Evolutionary conservation across 495 filamentous ascomycete genomes (phyloP), one percentile per base, ranked within the genome.

Genomic region (Parathielavia appendiculata): DNA sequence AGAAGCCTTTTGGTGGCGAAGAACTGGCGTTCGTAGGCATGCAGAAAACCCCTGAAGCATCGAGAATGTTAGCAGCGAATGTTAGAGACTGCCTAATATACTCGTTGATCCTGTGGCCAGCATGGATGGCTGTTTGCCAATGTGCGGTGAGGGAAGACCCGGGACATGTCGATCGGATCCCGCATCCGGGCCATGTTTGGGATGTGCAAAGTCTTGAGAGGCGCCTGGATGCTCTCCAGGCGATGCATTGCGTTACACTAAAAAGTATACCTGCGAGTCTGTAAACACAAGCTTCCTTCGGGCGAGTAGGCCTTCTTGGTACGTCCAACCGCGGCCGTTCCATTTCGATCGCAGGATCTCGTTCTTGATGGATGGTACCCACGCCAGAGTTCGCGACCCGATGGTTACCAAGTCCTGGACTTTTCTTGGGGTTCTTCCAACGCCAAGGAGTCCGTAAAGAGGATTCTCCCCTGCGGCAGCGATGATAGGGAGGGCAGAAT

Each of bases 291-390:
- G 40, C 20, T 40, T 30, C 8, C 73, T 63, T 13, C 51, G 49
- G 4, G 73, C 69, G 5, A 77, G 54, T 0, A 73, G 16, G 1
- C 48, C 69, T 50, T 78, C 75, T 52, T 78, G 75, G 54, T 63
- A 77, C 2, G 75, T 77, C 75, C 75, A 77, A 10, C 68, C 75
- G 35, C 75, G 53, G 5, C 63, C 70, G 9, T 35, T n/a, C 75
- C 72, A 76, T n/a, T 51, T 64, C 0, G 66, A 69, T 0, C 47
- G n/a, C 8, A 4, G 0, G 32, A 75, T 55, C 17, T 43, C 16
- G 13, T 0, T n/a, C 40, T n/a, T 43, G 14, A 9, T 16, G 6
- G 10, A 20, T 2, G 40, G 40, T 0, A 17, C 14, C 13, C 7
- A 43, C 13, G n/a, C 40, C 14, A 43, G 14, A 19, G 14, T 20